Percentiles rank a stretch among this genome's conserved stretches.
Evolutionary conservation across 2,329 filamentous ascomycete species (phyloP).

Genomic region (Fonsecaea nubica): DNA sequence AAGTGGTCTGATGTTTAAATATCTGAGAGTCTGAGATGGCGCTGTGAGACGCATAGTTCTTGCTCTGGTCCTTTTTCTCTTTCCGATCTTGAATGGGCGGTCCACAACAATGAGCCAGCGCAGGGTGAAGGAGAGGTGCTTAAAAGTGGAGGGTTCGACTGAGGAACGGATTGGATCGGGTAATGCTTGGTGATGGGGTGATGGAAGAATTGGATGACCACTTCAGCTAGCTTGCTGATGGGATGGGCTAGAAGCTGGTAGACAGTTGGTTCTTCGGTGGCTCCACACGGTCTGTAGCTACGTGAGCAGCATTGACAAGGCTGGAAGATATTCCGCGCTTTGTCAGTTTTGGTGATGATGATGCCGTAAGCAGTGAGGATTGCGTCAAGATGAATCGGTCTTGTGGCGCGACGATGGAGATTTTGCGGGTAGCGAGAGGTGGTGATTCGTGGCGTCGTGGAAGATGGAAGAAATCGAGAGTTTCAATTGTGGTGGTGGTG

Average conservation of each 20-base stretch:
- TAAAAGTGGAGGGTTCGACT: slow-evolving; percentile 1
- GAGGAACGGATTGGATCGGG: slow-evolving; percentile 8
- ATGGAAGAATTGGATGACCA: not conserved
- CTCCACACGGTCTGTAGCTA: not conserved
- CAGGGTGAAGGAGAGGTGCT: not conserved
- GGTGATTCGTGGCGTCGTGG: not conserved
- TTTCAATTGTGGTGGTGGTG: slow-evolving; percentile 7
- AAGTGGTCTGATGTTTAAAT: slow-evolving; percentile 10
- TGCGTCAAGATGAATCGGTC: slow-evolving; percentile 1
- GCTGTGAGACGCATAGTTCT: slow-evolving; percentile 11
- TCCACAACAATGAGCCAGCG: not conserved
- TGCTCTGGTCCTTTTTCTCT: not conserved
- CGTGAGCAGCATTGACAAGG: slow-evolving; percentile 6
- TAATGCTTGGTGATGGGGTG: not conserved
- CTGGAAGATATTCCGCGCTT: slow-evolving; percentile 20
- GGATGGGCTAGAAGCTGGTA: not conserved
- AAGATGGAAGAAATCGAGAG: slow-evolving; percentile 4
- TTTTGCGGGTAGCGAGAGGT: not conserved
- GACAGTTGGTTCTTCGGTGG: not conserved
- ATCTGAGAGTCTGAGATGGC: slow-evolving; percentile 11
- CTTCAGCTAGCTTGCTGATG: not conserved
- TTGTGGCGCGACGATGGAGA: not conserved
- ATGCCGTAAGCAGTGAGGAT: slow-evolving; percentile 11
- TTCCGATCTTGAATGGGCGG: not conserved
- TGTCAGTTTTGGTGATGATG: slow-evolving; percentile 21